Conservation (phyloP, 306 rosid genomes). For the Prunus padus region DNA sequence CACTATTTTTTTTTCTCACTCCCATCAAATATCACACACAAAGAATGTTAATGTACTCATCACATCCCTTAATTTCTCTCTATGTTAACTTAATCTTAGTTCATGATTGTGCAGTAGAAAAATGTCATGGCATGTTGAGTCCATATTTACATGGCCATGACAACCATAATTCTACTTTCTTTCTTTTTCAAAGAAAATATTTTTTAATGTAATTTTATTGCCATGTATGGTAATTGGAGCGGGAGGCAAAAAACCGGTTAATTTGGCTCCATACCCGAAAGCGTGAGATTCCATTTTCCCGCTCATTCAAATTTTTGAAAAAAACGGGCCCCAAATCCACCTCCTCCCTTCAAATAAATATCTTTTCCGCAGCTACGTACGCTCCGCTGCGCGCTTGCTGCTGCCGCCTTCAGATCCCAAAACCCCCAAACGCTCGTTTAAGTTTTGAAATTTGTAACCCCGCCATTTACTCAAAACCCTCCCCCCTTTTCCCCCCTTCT, state of each 20-base stretch:
- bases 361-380: not conserved
- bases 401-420: slow-evolving; percentile 4
- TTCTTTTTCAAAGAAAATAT: no score
- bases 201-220: no score
- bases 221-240: no score
- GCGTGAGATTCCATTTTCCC: not conserved
- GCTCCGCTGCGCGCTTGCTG: not conserved
- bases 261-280: not conserved
- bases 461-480: slow-evolving; percentile 29
- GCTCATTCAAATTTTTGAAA: not conserved
- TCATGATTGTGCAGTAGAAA: no score
- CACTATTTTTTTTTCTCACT: no score
- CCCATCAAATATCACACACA: no score
- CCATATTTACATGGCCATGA: no score
- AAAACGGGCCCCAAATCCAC: not conserved
- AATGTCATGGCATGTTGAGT: no score
- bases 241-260: slow-evolving; percentile 11
- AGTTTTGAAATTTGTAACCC: slow-evolving; percentile 19
- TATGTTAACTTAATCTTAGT: no score
- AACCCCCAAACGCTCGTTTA: not conserved
- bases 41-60: no score
- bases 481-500: not conserved
- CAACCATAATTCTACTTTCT: no score
- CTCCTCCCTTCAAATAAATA: not conserved
- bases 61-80: no score